Evolutionary conservation across 208 protist genomes (phyloP).

Genomic region (Phytomonas serpens): DNA sequence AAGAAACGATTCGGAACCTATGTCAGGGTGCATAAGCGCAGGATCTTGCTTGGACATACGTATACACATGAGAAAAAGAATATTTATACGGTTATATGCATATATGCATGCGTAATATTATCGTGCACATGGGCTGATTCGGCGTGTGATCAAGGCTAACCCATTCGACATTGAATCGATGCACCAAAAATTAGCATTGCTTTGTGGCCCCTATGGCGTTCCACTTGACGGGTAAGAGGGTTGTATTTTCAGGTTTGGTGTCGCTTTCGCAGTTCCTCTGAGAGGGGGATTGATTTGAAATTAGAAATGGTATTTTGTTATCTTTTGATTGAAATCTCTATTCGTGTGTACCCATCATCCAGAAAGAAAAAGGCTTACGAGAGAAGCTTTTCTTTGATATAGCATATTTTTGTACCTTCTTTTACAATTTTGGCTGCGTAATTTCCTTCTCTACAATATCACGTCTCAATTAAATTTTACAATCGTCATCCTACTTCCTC

Average conservation of each 20-base stretch:
- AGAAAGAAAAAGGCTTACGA: too few relatives aligned
- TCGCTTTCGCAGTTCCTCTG: background rate
- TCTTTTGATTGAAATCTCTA: background rate
- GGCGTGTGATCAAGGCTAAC: background rate
- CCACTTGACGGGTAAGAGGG: background rate
- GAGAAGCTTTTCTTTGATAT: background rate
- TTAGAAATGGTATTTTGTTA: background rate
- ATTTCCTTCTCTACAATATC: background rate
- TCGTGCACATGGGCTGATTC: background rate
- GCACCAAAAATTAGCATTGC: background rate
- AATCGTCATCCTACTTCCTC: background rate
- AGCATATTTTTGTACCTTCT: background rate
- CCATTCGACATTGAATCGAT: background rate
- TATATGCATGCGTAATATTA: conserved; percentile 1
- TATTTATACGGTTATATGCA: background rate
- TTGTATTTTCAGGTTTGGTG: background rate
- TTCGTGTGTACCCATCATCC: too few relatives aligned
- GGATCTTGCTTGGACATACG: background rate
- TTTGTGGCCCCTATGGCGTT: background rate
- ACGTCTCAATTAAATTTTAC: background rate
- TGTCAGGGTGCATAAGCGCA: background rate
- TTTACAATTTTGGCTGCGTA: background rate
- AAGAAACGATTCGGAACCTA: background rate
- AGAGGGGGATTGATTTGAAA: background rate
- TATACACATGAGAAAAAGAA: background rate